These are phyloP conservation scores for Mycena kentingensis DNA, from an alignment of 768 basidiomycete species.

Conservation along the genomic window DNA sequence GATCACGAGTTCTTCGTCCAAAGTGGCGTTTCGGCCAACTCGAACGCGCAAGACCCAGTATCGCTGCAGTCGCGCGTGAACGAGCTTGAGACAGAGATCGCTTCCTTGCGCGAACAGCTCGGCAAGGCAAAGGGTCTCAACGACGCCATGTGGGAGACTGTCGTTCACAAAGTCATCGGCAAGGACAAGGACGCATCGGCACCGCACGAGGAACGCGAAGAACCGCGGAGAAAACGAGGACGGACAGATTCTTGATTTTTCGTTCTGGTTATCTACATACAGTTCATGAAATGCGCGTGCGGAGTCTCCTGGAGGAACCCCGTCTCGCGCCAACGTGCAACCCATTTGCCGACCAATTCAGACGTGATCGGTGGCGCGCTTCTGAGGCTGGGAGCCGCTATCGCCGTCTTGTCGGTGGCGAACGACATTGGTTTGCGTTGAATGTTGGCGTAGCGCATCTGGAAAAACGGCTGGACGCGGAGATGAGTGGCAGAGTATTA, in stretches of 20 bases:
- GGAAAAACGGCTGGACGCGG: conserved; percentile 35
- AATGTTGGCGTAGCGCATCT: conserved; percentile 27
- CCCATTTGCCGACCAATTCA: conserved; percentile 44
- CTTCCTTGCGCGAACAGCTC: conserved; percentile 64
- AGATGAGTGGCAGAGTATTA: not conserved
- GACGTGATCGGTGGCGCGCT: conserved; percentile 31
- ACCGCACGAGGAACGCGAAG: conserved; percentile 19
- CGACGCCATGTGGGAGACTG: conserved; percentile 89
- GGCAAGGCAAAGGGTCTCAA: conserved; percentile 89
- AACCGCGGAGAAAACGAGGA: conserved; percentile 35
- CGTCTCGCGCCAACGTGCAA: conserved; percentile 41
- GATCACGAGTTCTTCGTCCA: conserved; percentile 71
- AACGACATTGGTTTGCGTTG: conserved; percentile 37
- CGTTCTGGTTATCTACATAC: too few relatives aligned
- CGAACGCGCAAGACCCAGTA: conserved; percentile 33
- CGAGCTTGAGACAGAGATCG: conserved; percentile 75
- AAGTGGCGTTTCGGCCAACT: too few relatives aligned
- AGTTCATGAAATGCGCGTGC: not conserved
- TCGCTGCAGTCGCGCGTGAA: conserved; percentile 58
- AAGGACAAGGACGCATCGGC: conserved; percentile 35
- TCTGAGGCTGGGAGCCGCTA: conserved; percentile 35
- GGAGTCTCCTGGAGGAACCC: conserved; percentile 31
- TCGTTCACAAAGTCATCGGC: conserved; percentile 66
- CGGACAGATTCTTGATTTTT: conserved; percentile 25
- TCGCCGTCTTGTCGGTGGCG: conserved; percentile 32